A percentile compares a stretch with the other conserved stretches of the same genome.
These are phyloP conservation scores for Pelargonium australe DNA, from an alignment of 441 rosid species.

Conservation along the genomic window DNA sequence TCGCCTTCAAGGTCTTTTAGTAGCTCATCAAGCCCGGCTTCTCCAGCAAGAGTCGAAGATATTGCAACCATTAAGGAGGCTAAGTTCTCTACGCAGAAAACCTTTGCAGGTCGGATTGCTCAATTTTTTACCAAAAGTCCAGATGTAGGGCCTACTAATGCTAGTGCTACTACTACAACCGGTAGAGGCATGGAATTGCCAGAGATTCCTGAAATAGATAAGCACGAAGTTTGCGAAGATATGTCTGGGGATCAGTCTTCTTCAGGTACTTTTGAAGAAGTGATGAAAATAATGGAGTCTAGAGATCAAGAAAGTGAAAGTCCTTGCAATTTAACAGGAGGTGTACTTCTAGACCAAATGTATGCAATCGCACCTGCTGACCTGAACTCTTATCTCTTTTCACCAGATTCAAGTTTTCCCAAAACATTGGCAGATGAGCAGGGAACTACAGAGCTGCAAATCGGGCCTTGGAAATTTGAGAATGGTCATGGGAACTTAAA, in stretches of 20 bases:
- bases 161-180: neutral
- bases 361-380: slow-evolving; percentile 56
- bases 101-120: slow-evolving; percentile 60
- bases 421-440: slow-evolving; percentile 53
- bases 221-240: slow-evolving; percentile 32
- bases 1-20: slow-evolving; percentile 31
- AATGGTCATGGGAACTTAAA: slow-evolving; percentile 50
- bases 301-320: slow-evolving; percentile 54
- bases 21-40: slow-evolving; percentile 33
- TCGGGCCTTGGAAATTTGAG: slow-evolving; percentile 75
- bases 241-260: slow-evolving; percentile 45
- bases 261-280: slow-evolving; percentile 51
- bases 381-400: slow-evolving; percentile 56
- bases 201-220: slow-evolving; percentile 41
- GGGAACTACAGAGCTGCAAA: slow-evolving; percentile 72
- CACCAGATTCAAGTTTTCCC: slow-evolving; percentile 62
- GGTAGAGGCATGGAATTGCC: slow-evolving; percentile 37
- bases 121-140: slow-evolving; percentile 69
- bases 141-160: slow-evolving; percentile 30
- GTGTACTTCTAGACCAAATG: slow-evolving; percentile 66
- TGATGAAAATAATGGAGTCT: slow-evolving; percentile 54
- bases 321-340: slow-evolving; percentile 75
- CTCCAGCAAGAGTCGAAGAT: slow-evolving; percentile 50
- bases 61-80: slow-evolving; percentile 41
- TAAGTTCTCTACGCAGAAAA: slow-evolving; percentile 36